These are phyloP conservation scores for Monilinia vaccinii-corymbosi DNA, from an alignment of 2,329 filamentous ascomycete species.

Conservation along the genomic window DNA sequence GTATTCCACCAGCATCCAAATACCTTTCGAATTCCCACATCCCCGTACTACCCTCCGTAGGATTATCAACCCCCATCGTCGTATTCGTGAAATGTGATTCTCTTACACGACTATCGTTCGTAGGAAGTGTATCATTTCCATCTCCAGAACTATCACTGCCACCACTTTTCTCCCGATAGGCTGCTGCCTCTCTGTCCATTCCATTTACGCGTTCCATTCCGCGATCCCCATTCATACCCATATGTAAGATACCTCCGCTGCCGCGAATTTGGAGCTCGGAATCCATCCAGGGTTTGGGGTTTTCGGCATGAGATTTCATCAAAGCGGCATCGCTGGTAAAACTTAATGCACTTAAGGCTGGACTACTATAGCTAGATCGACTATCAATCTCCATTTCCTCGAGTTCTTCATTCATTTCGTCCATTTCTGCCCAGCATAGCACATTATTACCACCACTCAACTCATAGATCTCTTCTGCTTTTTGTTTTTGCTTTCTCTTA, in stretches of 20 bases:
- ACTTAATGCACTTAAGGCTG: background rate
- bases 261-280: background rate
- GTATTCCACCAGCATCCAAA: background rate
- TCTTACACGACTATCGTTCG: background rate
- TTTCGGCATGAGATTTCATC: background rate
- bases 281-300: background rate
- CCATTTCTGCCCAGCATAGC: slow-evolving; percentile 5
- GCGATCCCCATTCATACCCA: slow-evolving; percentile 1
- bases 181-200: slow-evolving; percentile 5
- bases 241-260: background rate
- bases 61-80: background rate
- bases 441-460: slow-evolving; percentile 5
- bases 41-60: background rate
- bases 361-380: background rate
- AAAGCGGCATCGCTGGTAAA: background rate
- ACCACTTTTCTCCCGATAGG: background rate
- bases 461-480: slow-evolving; percentile 4
- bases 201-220: background rate
- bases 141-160: background rate
- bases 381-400: background rate
- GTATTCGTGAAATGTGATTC: background rate
- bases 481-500: slow-evolving; percentile 3
- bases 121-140: background rate
- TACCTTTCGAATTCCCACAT: slow-evolving; percentile 8
- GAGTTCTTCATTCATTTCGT: slow-evolving; percentile 1